Evolutionary conservation across 2,329 filamentous ascomycete genomes (phyloP).

Genomic region (Cytospora piceae): DNA sequence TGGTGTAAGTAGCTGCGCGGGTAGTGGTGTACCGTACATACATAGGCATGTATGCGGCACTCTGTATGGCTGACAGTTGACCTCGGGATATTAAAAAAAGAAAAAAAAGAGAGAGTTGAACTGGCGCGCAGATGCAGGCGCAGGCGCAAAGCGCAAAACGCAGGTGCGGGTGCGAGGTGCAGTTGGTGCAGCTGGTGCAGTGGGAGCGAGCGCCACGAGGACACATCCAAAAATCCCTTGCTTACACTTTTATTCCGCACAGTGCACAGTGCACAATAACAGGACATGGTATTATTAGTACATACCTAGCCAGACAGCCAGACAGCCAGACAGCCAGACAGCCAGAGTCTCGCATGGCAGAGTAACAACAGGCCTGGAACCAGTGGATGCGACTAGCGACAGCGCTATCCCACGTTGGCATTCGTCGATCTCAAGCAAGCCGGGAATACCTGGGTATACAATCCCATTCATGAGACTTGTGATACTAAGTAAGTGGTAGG

Average conservation of each 20-base stretch:
- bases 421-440: constrained; percentile 7
- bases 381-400: constrained; percentile 23
- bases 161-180: not conserved
- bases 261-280: not conserved
- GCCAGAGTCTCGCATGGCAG: not conserved
- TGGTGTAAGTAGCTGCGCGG: not conserved
- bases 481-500: not conserved
- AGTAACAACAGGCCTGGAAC: not conserved
- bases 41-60: not conserved
- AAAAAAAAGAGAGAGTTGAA: not conserved
- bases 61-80: not conserved
- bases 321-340: not conserved
- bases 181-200: not conserved
- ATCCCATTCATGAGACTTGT: not conserved
- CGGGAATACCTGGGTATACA: constrained; percentile 17
- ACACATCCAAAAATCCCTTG: constrained; percentile 9
- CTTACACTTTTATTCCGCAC: constrained; percentile 2
- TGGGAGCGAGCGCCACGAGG: not conserved
- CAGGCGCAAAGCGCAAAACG: not conserved
- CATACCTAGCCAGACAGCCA: not conserved
- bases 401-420: constrained; percentile 21
- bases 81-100: not conserved
- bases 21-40: not conserved
- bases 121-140: not conserved
- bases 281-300: too few relatives aligned